A percentile compares a stretch with the other conserved stretches of the same genome.
Evolutionary conservation across 495 filamentous ascomycete genomes (phyloP).

Genomic region (Podospora pseudopauciseta): DNA sequence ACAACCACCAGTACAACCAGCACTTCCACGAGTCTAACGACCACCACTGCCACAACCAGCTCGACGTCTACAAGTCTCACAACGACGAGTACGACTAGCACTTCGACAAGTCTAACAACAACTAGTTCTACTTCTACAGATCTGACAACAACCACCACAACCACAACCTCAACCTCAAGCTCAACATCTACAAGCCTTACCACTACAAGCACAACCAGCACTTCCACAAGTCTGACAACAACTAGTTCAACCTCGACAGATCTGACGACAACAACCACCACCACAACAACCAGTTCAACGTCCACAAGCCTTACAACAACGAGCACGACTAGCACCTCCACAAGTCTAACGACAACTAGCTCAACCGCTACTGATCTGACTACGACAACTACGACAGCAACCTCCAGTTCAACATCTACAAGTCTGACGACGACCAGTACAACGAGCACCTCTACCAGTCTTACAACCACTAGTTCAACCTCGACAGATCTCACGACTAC

Average conservation of each 20-base stretch:
- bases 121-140: background rate
- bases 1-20: background rate
- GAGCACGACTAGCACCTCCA: background rate
- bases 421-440: too few species aligned
- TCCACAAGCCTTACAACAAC: background rate
- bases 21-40: background rate
- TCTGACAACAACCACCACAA: background rate
- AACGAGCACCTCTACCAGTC: too few species aligned
- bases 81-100: background rate
- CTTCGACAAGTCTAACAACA: background rate
- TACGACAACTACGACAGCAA: background rate
- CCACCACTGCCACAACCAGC: background rate
- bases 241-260: background rate
- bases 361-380: background rate
- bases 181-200: background rate
- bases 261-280: background rate
- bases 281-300: background rate
- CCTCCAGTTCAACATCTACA: background rate
- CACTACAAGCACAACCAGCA: background rate
- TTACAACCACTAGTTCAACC: background rate
- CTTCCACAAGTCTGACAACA: background rate
- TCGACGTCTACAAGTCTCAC: background rate
- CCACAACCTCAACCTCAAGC: background rate
- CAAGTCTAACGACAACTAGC: background rate
- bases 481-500: background rate